Conservation (phyloP, 345 rosid genomes). For the Eucalyptus shirleyi region DNA sequence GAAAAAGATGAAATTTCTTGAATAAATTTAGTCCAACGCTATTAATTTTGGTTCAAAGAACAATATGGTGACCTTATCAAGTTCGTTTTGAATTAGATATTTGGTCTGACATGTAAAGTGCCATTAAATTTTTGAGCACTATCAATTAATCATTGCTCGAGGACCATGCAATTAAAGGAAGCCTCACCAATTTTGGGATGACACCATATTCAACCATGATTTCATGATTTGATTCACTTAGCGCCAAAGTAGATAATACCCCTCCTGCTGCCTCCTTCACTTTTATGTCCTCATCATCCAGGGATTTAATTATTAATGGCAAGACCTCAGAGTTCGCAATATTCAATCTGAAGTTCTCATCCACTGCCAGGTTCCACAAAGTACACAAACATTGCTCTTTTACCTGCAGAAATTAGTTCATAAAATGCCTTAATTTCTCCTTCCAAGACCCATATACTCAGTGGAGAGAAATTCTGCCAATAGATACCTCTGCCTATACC, state of each 20-base stretch:
- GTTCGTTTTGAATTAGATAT: background rate
- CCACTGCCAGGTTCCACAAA: constrained; percentile 81
- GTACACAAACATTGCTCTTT: constrained; percentile 71
- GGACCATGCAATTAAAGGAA: background rate
- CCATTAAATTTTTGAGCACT: background rate
- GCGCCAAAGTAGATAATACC: constrained; percentile 60
- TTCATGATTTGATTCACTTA: constrained; percentile 43
- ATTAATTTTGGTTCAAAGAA: background rate
- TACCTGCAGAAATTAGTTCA: constrained; percentile 31
- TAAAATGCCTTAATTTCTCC: background rate
- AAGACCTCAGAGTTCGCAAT: constrained; percentile 46
- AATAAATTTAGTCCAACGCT: background rate
- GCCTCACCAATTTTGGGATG: constrained; percentile 62
- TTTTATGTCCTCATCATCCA: constrained; percentile 52
- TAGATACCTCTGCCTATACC: constrained; percentile 36
- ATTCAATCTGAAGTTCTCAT: constrained; percentile 50
- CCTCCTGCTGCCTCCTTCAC: constrained; percentile 90
- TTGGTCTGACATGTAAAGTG: background rate
- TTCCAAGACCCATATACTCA: background rate
- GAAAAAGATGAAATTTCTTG: background rate
- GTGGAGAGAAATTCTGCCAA: background rate
- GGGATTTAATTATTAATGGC: constrained; percentile 41
- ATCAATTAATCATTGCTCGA: background rate
- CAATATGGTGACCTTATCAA: background rate
- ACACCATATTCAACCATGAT: constrained; percentile 71